Base-by-base conservation (phyloP, 306 rosid species). In the Dryas drummondii region DNA sequence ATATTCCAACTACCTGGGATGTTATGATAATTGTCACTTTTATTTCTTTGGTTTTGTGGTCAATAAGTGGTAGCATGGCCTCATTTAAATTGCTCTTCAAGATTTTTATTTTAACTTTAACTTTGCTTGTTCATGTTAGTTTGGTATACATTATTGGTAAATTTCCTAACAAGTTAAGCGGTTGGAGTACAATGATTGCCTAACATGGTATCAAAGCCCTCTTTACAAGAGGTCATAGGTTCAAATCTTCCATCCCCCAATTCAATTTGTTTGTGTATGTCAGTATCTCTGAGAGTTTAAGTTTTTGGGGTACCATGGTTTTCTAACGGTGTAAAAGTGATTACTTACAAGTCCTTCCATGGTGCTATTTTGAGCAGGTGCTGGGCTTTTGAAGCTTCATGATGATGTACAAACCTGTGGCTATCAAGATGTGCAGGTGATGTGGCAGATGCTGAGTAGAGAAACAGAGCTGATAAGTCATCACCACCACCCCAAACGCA, bases 381-480 rank as follows among this genome's bases (percentile, higher is more conserved):
- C 66, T 42, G 98, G 97, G 37, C 61, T 91, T 17, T 46, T 93
- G 78, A 89, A 87, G 81, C 97, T 93, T 50, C 84, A 86, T 14
- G 84, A 88, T 72, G 97, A 93, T 71, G 89, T 93, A 37, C 87
- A 93, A 45, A 91, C 90, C 3, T 93, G 98, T 76, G 96, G 86
- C 22, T 93, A 93, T 74, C 76, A 91, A 55, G 98, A 91, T 49
- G 91, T 93, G 32, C 94, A 91, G 41, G 96, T 93, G 74, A 91
- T 93, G 98, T 93, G 98, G 97, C 93, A 93, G 64, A 91, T 93
- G 80, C 80, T 87, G 55, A 83, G 78, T 46, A 72, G 76, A 17
- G 91, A 87, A 54, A 64, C 84, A 0, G 84, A 84, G 70, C 40
- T 60, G 14, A 56, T 50, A 26, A 77, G 79, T 58, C 79, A 72